phyloP scores from a whole-genome alignment of 1,284 basidiomycete species.

The Cutaneotrichosporon cutaneum region DNA sequence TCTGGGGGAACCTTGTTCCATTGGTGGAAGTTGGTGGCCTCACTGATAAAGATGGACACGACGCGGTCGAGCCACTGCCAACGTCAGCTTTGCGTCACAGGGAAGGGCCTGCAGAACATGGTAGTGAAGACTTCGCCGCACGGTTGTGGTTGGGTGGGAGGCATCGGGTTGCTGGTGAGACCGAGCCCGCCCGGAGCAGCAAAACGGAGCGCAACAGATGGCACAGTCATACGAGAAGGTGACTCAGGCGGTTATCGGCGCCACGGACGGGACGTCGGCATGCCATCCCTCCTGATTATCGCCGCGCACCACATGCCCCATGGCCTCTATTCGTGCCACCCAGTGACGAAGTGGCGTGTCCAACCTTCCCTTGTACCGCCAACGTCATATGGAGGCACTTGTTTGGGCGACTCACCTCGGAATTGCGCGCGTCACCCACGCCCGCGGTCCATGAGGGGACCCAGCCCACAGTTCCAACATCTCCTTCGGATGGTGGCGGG shows the following conservation, averaged over 20 bases:
- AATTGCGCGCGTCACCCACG: constrained; percentile 20
- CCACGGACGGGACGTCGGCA: background rate
- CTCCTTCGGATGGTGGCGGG: constrained; percentile 18
- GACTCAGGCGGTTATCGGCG: too few species aligned
- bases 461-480: constrained; percentile 11
- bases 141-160: background rate
- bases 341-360: background rate
- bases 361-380: background rate
- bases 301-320: background rate
- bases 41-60: constrained; percentile 23
- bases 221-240: too few species aligned
- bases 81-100: background rate
- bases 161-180: too few species aligned
- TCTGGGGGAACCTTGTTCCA: constrained; percentile 27
- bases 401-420: constrained; percentile 16
- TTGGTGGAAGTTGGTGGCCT: constrained; percentile 16
- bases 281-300: background rate
- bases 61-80: constrained; percentile 29
- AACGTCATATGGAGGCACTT: background rate
- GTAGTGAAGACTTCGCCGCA: background rate
- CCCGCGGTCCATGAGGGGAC: constrained; percentile 28
- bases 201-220: too few species aligned
- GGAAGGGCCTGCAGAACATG: too few species aligned
- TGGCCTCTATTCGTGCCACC: background rate
- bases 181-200: too few species aligned